phyloP scores from a whole-genome alignment of 2,329 filamentous ascomycete species.

The Furcasterigmium sp. region DNA sequence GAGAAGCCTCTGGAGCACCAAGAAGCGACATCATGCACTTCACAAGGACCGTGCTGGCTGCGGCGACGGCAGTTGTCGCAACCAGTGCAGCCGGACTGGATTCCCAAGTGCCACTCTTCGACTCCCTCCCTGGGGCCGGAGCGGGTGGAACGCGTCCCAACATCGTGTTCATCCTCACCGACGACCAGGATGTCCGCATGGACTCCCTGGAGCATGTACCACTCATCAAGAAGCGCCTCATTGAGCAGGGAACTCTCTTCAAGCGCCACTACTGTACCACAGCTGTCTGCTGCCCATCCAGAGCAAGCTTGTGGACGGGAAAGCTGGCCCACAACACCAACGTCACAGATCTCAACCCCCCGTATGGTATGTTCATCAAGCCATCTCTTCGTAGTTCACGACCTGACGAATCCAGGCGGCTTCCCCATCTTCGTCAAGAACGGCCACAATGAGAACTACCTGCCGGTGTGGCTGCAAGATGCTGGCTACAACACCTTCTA shows the following conservation, averaged over 20 bases:
- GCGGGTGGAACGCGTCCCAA: constrained; percentile 33
- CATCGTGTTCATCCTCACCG: constrained; percentile 60
- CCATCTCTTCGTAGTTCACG: constrained; percentile 22
- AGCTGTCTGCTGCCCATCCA: constrained; percentile 59
- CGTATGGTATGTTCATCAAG: constrained; percentile 48
- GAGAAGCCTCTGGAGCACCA: too few relatives aligned
- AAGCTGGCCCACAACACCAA: constrained; percentile 61
- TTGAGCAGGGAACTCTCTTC: constrained; percentile 52
- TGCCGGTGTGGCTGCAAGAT: constrained; percentile 45
- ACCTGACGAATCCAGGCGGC: constrained; percentile 18
- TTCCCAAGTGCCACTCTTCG: neutral
- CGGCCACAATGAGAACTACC: constrained; percentile 43
- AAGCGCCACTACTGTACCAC: constrained; percentile 60
- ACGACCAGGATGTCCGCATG: constrained; percentile 61
- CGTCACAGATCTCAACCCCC: constrained; percentile 46
- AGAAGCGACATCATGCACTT: neutral
- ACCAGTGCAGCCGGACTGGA: neutral
- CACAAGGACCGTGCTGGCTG: neutral
- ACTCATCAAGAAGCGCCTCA: constrained; percentile 45
- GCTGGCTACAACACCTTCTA: constrained; percentile 49
- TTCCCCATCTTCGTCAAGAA: constrained; percentile 46
- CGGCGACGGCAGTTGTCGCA: neutral
- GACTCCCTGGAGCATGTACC: constrained; percentile 56
- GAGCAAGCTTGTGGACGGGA: constrained; percentile 57
- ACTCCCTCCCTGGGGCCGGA: neutral